Conservation (phyloP, 1,284 basidiomycete species). For the Xerocomus cyaneibrunnescens region DNA sequence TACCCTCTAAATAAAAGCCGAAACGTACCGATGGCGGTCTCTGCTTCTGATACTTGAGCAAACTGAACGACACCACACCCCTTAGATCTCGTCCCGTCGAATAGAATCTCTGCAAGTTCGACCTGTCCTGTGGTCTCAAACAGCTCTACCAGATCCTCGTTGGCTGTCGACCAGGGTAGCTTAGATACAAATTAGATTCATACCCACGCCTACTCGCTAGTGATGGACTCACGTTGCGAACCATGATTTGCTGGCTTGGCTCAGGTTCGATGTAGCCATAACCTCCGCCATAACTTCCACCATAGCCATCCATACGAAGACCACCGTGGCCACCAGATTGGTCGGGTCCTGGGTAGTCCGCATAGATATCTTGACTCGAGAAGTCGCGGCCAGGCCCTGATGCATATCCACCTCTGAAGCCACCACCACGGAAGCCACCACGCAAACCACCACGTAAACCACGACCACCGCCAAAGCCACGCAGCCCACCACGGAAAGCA, state of each 20-base stretch:
- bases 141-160: slow-evolving; percentile 96
- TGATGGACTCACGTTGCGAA: slow-evolving; percentile 80
- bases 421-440: slow-evolving; percentile 58
- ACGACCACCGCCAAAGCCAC: slow-evolving; percentile 45
- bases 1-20: not conserved
- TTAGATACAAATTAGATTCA: slow-evolving; percentile 34
- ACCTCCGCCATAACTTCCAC: slow-evolving; percentile 30
- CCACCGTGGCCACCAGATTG: slow-evolving; percentile 53
- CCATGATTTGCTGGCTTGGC: slow-evolving; percentile 96
- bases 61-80: slow-evolving; percentile 97
- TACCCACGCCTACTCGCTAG: too few relatives aligned
- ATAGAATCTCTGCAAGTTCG: slow-evolving; percentile 90
- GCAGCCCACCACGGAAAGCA: slow-evolving; percentile 61
- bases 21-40: slow-evolving; percentile 82
- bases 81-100: slow-evolving; percentile 87
- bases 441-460: slow-evolving; percentile 49
- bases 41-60: slow-evolving; percentile 82
- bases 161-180: slow-evolving; percentile 99
- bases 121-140: slow-evolving; percentile 98
- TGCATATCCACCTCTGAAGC: slow-evolving; percentile 52
- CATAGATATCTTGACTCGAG: slow-evolving; percentile 76
- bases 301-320: slow-evolving; percentile 50
- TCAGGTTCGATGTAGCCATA: slow-evolving; percentile 53
- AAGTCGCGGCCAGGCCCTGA: slow-evolving; percentile 66
- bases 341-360: slow-evolving; percentile 79